Evolutionary conservation across 2,329 filamentous ascomycete species (phyloP).

Genomic region (Aspergillus caelatus): DNA sequence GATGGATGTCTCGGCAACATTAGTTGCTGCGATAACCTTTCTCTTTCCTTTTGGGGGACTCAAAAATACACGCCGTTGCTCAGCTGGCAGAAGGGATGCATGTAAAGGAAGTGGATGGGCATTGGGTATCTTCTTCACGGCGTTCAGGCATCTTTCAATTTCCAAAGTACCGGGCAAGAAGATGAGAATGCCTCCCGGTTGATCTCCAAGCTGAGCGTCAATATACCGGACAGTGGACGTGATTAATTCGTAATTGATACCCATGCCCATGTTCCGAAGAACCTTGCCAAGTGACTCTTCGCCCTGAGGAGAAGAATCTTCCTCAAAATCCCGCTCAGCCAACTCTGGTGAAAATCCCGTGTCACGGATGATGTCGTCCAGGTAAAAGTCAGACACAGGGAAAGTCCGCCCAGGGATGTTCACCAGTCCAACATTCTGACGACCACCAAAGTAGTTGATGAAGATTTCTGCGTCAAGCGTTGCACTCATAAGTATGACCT

Average conservation of each 20-base stretch:
- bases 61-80: constrained; percentile 86
- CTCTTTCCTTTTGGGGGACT: constrained; percentile 75
- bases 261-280: constrained; percentile 73
- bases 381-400: constrained; percentile 85
- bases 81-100: constrained; percentile 83
- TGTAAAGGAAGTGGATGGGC: constrained; percentile 86
- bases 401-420: constrained; percentile 88
- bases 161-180: constrained; percentile 92
- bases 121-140: constrained; percentile 65
- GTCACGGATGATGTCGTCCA: constrained; percentile 82
- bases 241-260: constrained; percentile 90
- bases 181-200: constrained; percentile 87
- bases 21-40: constrained; percentile 93
- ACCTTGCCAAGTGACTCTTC: constrained; percentile 63
- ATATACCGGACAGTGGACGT: constrained; percentile 79
- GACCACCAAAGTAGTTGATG: constrained; percentile 75
- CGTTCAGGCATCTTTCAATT: constrained; percentile 78
- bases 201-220: constrained; percentile 71
- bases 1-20: constrained; percentile 97
- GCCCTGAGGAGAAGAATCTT: constrained; percentile 48
- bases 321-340: constrained; percentile 35
- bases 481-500: constrained; percentile 93
- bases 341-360: constrained; percentile 66
- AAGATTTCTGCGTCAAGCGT: constrained; percentile 90
- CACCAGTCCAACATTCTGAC: constrained; percentile 73